Evolutionary conservation across 2,329 filamentous ascomycete genomes (phyloP).

Genomic region (Fusarium musae): DNA sequence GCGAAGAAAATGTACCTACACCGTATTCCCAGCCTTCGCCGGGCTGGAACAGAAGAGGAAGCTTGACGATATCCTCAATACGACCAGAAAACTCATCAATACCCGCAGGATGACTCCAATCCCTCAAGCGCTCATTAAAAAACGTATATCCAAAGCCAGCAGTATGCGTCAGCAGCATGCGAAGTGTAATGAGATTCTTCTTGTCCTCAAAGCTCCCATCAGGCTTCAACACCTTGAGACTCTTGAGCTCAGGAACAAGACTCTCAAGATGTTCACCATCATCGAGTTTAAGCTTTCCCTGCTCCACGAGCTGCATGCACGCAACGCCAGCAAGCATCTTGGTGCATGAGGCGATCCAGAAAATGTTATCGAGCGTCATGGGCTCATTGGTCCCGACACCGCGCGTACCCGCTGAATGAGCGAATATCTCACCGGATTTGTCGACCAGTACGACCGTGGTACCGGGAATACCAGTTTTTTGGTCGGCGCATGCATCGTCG

Average conservation of each 20-base stretch:
- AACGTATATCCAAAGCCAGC: slow-evolving; percentile 69
- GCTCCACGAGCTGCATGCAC: slow-evolving; percentile 68
- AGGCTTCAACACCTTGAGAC: slow-evolving; percentile 56
- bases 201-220: slow-evolving; percentile 56
- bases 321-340: slow-evolving; percentile 65
- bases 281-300: slow-evolving; percentile 59
- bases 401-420: slow-evolving; percentile 59
- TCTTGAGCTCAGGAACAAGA: slow-evolving; percentile 61
- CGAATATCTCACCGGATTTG: slow-evolving; percentile 60
- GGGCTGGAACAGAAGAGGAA: slow-evolving; percentile 71
- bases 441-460: slow-evolving; percentile 59
- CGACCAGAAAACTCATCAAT: slow-evolving; percentile 68
- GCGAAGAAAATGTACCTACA: slow-evolving; percentile 47
- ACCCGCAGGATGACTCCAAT: slow-evolving; percentile 61
- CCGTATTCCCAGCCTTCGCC: slow-evolving; percentile 71
- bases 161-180: slow-evolving; percentile 67
- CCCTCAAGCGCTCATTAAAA: slow-evolving; percentile 59
- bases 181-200: slow-evolving; percentile 62
- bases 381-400: slow-evolving; percentile 57
- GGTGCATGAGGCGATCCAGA: slow-evolving; percentile 69
- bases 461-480: slow-evolving; percentile 56
- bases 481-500: slow-evolving; percentile 52
- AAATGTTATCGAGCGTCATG: slow-evolving; percentile 70
- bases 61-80: slow-evolving; percentile 58
- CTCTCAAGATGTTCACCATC: slow-evolving; percentile 58